These are phyloP conservation scores for Ustanciosporium gigantosporum DNA, from an alignment of 1,284 basidiomycete genomes.

Conservation along the genomic window DNA sequence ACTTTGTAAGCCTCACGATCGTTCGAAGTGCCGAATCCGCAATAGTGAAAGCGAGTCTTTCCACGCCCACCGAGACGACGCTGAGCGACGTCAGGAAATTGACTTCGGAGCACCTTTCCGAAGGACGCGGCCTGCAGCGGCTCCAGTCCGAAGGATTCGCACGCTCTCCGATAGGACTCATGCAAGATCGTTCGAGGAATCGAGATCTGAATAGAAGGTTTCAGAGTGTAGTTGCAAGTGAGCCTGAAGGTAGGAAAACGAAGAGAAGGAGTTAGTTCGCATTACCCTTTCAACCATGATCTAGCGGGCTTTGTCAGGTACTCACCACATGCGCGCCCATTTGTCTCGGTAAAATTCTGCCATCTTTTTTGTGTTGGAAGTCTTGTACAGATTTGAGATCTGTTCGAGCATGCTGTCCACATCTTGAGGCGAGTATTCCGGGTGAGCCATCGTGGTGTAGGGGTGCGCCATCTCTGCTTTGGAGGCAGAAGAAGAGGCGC, in stretches of 20 bases:
- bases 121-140: constrained; percentile 41
- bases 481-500: background rate
- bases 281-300: background rate
- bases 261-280: background rate
- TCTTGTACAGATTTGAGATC: constrained; percentile 36
- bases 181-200: constrained; percentile 41
- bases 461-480: background rate
- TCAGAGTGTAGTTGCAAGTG: constrained; percentile 41
- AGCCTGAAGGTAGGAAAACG: constrained; percentile 4
- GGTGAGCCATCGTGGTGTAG: constrained; percentile 11
- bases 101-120: constrained; percentile 41
- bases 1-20: constrained; percentile 39
- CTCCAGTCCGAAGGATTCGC: constrained; percentile 33
- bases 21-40: constrained; percentile 41
- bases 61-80: constrained; percentile 34
- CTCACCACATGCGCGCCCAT: constrained; percentile 42
- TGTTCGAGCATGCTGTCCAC: constrained; percentile 37
- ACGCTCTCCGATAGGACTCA: constrained; percentile 40
- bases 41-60: constrained; percentile 46
- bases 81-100: constrained; percentile 37
- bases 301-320: background rate
- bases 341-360: constrained; percentile 45
- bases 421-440: constrained; percentile 26
- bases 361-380: constrained; percentile 43
- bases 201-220: constrained; percentile 44